These are phyloP conservation scores for Alternaria triticimaculans DNA, from an alignment of 2,329 filamentous ascomycete genomes.

Conservation along the genomic window DNA sequence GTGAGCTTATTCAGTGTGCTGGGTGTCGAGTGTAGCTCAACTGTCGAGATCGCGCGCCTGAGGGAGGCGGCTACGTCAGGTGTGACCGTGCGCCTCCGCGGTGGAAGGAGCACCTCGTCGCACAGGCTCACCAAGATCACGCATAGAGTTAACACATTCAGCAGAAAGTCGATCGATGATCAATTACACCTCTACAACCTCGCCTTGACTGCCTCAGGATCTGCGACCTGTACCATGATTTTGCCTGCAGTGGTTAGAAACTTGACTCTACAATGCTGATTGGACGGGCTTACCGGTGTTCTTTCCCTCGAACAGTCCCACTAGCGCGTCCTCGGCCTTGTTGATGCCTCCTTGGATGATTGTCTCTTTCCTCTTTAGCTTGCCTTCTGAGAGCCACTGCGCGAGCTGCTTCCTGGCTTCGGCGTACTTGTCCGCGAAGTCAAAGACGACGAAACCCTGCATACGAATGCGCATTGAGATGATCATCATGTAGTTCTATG, in stretches of 20 bases:
- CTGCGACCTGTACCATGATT: conserved; percentile 50
- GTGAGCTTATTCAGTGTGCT: neutral
- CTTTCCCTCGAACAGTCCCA: conserved; percentile 69
- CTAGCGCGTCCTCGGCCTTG: conserved; percentile 67
- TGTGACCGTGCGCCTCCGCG: neutral
- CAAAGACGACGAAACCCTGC: conserved; percentile 72
- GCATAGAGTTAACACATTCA: neutral
- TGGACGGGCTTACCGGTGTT: conserved; percentile 68
- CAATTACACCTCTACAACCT: conserved; percentile 32
- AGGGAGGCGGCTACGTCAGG: neutral
- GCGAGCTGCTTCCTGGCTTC: conserved; percentile 67
- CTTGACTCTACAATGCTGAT: neutral
- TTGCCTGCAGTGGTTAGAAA: conserved; percentile 60
- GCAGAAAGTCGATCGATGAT: neutral
- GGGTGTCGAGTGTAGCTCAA: neutral
- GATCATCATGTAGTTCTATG: conserved; percentile 53
- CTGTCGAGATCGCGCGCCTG: neutral
- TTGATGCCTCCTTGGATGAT: conserved; percentile 72
- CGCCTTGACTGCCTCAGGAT: conserved; percentile 48
- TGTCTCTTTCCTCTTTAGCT: conserved; percentile 72
- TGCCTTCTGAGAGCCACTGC: conserved; percentile 74
- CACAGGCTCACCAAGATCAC: neutral
- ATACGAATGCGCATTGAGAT: conserved; percentile 54
- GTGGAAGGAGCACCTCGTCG: neutral
- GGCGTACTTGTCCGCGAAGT: conserved; percentile 66